Evolutionary conservation across 2,329 filamentous ascomycete genomes (phyloP), one percentile per base, ranked within the genome.

Genomic region (Penicillium sp.): DNA sequence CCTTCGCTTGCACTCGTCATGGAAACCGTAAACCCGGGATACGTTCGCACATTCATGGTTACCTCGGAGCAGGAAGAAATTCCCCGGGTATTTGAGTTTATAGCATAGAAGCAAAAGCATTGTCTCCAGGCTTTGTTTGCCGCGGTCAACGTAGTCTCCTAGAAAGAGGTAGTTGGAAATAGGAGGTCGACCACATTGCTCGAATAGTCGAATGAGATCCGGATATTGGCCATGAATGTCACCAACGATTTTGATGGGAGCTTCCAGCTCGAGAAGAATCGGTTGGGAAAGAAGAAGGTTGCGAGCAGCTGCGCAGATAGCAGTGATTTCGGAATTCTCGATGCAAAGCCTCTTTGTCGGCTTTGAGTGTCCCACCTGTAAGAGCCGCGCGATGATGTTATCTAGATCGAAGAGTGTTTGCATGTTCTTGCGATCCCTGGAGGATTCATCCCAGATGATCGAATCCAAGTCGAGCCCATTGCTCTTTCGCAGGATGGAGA

Each of bases 11-110:
- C 93, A 97, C 71, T 97, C 93, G 67, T 97, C 93, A 76, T 97
- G 97, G 74, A 97, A 97, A 2, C 93, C 93, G 72, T 97, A 97
- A 29, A 97, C 91, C 52, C 93, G 84, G 12, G 91, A 97, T 46
- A 97, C 91, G 61, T 96, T 96, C 63, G 93, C 93, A 73, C 93
- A 97, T 73, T 97, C 93, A 74, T 97, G 93, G 68, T 97, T 97
- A 48, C 93, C 93, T 51, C 93, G 87, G 17, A 97, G 80, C 40
- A 97, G 78, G 76, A 97, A 97, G 75, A 97, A 97, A 77, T 97
- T 97, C 75, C 97, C 91, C 8, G 93, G 93, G 66, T 90, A 97
- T 71, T 96, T 96, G 69, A 97, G 84, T 79, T 97, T 97, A 79
- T 97, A 97, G 80, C 91, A 96, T 55, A 97, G 80, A 34, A 97